These are phyloP conservation scores for Termitomyces sp. DNA, from an alignment of 768 basidiomycete species.

Conservation along the genomic window DNA sequence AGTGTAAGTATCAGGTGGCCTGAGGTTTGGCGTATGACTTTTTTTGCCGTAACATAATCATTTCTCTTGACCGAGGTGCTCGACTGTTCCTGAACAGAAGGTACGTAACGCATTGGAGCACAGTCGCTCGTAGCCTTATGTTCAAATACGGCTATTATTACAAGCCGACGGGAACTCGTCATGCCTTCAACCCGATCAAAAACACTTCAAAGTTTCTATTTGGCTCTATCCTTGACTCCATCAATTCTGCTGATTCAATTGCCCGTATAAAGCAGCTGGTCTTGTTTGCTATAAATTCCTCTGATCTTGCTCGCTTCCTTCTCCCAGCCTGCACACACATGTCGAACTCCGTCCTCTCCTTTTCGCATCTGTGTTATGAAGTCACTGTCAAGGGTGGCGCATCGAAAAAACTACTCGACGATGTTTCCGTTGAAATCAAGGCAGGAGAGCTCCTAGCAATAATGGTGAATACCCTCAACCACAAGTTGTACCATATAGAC, in stretches of 20 bases:
- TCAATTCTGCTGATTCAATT: neutral
- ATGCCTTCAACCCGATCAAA: neutral
- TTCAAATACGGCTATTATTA: neutral
- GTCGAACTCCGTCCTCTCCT: conserved; percentile 24
- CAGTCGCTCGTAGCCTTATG: neutral
- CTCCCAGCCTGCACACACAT: neutral
- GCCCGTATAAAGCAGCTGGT: neutral
- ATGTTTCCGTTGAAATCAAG: conserved; percentile 31
- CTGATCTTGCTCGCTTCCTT: neutral
- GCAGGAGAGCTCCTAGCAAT: conserved; percentile 37
- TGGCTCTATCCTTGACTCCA: neutral
- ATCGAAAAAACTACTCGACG: conserved; percentile 28
- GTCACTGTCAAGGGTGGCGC: conserved; percentile 18
- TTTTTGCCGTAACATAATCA: neutral
- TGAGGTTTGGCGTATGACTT: neutral
- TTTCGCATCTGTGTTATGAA: conserved; percentile 27
- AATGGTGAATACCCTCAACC: conserved; percentile 24
- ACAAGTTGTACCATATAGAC: neutral
- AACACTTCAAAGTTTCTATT: neutral
- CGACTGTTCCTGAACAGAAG: neutral
- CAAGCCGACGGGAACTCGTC: neutral
- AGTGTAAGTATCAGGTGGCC: neutral
- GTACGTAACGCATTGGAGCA: neutral
- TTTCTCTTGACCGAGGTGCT: neutral
- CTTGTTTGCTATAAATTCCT: neutral